A percentile compares a stretch with the other conserved stretches of the same genome.
These are phyloP conservation scores for Huntiella decipiens DNA, from an alignment of 2,329 filamentous ascomycete species.

Conservation along the genomic window DNA sequence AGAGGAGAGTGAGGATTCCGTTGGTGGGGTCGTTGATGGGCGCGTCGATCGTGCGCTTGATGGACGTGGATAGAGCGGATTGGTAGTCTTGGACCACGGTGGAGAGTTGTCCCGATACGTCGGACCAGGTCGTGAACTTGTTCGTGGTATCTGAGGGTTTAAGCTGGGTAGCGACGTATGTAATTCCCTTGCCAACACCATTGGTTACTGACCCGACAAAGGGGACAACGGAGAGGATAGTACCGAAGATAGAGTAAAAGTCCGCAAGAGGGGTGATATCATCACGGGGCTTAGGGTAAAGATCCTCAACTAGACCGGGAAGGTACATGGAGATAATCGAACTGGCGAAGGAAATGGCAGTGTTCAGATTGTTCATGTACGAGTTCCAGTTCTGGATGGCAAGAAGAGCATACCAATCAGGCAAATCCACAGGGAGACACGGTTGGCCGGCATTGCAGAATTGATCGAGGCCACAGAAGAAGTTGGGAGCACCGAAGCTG, in stretches of 20 bases:
- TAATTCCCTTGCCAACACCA: slow-evolving; percentile 1
- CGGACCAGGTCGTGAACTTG: slow-evolving; percentile 7
- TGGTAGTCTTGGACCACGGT: slow-evolving; percentile 10
- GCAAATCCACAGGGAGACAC: slow-evolving; percentile 10
- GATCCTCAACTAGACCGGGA: slow-evolving; percentile 11
- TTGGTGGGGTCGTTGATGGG: slow-evolving; percentile 5
- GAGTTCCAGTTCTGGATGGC: slow-evolving; percentile 12
- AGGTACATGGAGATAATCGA: slow-evolving; percentile 11
- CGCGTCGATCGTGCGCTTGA: slow-evolving; percentile 10
- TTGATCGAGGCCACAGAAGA: slow-evolving; percentile 11
- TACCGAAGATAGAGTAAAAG: slow-evolving; percentile 10
- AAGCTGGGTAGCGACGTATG: background rate
- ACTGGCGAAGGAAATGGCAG: slow-evolving; percentile 11
- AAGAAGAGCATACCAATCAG: slow-evolving; percentile 12
- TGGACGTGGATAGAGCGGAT: background rate
- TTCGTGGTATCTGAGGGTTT: slow-evolving; percentile 1
- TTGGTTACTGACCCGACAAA: slow-evolving; percentile 7
- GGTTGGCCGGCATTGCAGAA: slow-evolving; percentile 13
- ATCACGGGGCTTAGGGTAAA: slow-evolving; percentile 11
- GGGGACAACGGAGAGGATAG: slow-evolving; percentile 9
- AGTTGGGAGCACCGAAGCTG: slow-evolving; percentile 12
- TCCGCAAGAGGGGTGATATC: slow-evolving; percentile 9
- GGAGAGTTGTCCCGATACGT: slow-evolving; percentile 4
- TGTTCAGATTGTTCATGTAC: slow-evolving; percentile 13
- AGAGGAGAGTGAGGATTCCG: slow-evolving; percentile 6